phyloP scores from a whole-genome alignment of 768 basidiomycete species.

The Psilocybe tampanensis region DNA sequence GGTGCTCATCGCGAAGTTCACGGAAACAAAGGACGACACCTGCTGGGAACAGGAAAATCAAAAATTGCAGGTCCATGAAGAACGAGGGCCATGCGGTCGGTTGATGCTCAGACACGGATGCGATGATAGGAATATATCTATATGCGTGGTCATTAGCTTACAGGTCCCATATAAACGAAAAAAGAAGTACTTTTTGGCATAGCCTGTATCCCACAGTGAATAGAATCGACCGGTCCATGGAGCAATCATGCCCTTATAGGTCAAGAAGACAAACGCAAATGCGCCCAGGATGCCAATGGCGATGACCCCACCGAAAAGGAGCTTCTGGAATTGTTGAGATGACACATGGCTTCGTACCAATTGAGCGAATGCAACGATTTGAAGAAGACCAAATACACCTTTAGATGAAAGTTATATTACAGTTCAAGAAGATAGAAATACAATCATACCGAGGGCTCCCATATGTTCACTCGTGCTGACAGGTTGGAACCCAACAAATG shows the following conservation, averaged over 20 bases:
- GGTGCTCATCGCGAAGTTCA: constrained; percentile 91
- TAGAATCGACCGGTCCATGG: constrained; percentile 99
- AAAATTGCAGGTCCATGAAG: constrained; percentile 98
- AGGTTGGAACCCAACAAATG: constrained; percentile 99
- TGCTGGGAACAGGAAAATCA: constrained; percentile 97
- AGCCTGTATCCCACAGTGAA: constrained; percentile 98
- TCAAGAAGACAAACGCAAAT: constrained; percentile 74
- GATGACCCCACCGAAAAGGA: constrained; percentile 73
- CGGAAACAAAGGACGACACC: constrained; percentile 95
- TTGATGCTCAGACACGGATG: constrained; percentile 98
- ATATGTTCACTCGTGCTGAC: constrained; percentile 97
- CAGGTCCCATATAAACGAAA: constrained; percentile 5
- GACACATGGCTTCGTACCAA: constrained; percentile 88
- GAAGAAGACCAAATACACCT: constrained; percentile 96
- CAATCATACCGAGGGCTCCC: constrained; percentile 84
- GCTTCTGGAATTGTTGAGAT: constrained; percentile 87
- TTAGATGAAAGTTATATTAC: constrained; percentile 12
- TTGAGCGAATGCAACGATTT: constrained; percentile 92
- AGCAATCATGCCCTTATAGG: constrained; percentile 93
- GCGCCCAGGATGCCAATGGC: constrained; percentile 72
- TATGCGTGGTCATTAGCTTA: constrained; percentile 8
- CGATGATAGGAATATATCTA: constrained; percentile 96
- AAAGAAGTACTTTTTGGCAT: constrained; percentile 85
- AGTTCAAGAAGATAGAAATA: not conserved
- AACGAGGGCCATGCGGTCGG: constrained; percentile 99